Percentiles rank a stretch among this genome's conserved stretches.
Evolutionary conservation across 805 yeast species (phyloP).

Genomic region (Ogataea haglerorum): DNA sequence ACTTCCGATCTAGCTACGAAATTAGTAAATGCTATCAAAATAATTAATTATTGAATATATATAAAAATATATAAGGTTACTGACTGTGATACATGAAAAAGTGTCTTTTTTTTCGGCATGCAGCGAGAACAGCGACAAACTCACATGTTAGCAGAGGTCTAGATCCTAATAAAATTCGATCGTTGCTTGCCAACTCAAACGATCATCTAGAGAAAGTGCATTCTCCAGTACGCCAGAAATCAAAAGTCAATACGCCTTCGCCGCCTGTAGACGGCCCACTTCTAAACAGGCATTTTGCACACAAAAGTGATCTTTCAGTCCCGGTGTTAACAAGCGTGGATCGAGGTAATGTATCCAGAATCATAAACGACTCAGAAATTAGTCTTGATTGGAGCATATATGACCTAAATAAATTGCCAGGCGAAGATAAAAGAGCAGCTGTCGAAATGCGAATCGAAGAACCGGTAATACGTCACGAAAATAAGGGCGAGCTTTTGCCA

Average conservation of each 20-base stretch:
- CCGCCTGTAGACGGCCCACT: slow-evolving; percentile 19
- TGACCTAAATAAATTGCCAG: slow-evolving; percentile 55
- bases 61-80: too few relatives aligned
- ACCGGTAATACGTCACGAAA: slow-evolving; percentile 3
- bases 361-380: slow-evolving; percentile 46
- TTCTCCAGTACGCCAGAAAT: too few relatives aligned
- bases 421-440: slow-evolving; percentile 34
- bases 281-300: slow-evolving; percentile 17
- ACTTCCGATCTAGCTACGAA: too few relatives aligned
- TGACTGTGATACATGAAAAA: too few relatives aligned
- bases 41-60: too few relatives aligned
- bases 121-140: too few relatives aligned
- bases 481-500: slow-evolving; percentile 44
- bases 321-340: slow-evolving; percentile 8
- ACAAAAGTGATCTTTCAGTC: slow-evolving; percentile 7
- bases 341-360: slow-evolving; percentile 25
- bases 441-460: not conserved
- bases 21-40: too few relatives aligned
- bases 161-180: too few relatives aligned
- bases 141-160: too few relatives aligned
- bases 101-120: too few relatives aligned
- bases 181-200: too few relatives aligned
- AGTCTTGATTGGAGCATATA: slow-evolving; percentile 60
- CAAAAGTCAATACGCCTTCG: not conserved
- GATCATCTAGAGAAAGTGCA: too few relatives aligned